A percentile compares a stretch with the other conserved stretches of the same genome.
phyloP scores from a whole-genome alignment of 257 asterid genomes.

The Solanum pinnatisectum region DNA sequence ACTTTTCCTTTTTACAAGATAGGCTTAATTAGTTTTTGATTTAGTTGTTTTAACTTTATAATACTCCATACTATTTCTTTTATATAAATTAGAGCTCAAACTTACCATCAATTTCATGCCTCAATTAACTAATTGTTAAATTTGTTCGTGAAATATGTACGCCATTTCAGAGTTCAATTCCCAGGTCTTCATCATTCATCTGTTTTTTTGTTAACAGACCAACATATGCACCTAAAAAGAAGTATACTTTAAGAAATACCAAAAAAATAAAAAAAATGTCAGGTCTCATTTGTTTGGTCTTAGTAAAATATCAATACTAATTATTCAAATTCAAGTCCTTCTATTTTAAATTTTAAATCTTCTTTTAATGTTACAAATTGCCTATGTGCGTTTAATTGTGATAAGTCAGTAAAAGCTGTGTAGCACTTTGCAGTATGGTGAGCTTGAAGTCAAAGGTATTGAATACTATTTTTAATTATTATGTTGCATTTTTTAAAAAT shows the following conservation, averaged over 20 bases:
- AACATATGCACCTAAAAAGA: not conserved
- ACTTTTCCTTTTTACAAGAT: not conserved
- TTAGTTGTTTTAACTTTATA: not conserved
- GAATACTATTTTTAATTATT: not conserved
- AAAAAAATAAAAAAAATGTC: too few species aligned
- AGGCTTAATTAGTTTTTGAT: not conserved
- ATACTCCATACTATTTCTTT: not conserved
- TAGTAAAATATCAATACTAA: not conserved
- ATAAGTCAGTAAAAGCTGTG: not conserved
- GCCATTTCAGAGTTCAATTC: not conserved
- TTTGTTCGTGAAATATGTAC: not conserved
- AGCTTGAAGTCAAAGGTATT: not conserved
- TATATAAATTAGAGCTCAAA: not conserved
- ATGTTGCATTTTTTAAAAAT: not conserved
- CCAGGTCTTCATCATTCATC: not conserved
- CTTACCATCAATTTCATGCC: not conserved
- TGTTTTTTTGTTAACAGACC: not conserved
- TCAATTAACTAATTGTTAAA: not conserved
- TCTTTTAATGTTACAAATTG: not conserved
- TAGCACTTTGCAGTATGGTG: not conserved
- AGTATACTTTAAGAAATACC: too few species aligned
- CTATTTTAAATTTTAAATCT: too few species aligned
- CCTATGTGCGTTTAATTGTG: not conserved
- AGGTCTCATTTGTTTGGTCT: not conserved
- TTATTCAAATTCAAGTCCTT: not conserved